Base-by-base conservation (phyloP, 2,329 filamentous ascomycete species). In the Ophiosphaerella narmari region DNA sequence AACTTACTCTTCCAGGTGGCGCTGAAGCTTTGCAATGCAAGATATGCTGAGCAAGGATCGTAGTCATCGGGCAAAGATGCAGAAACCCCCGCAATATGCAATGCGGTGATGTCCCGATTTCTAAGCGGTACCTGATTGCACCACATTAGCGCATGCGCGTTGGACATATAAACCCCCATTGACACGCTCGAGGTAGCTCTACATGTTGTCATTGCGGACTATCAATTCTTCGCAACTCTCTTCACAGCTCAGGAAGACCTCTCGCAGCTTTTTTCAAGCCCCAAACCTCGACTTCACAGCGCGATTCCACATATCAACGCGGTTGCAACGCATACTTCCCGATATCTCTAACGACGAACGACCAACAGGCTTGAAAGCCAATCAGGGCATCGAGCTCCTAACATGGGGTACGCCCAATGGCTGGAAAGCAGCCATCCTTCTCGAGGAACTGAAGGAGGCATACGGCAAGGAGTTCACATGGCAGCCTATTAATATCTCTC, bases 391-490 rank as follows among this genome's bases (percentile, higher is more conserved):
- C 52, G 85, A 88, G 74, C 79, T 87, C 52, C 74, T 88, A 29
- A 87, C 84, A 0, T 82, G 76, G 55, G 75, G 77, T 37, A 78
- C 75, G 6, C 75, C 75, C 29, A 78, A 77, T 62, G 75, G 74
- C 62, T 74, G 76, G 72, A 87, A 88, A 65, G 77, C 75, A 29
- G 81, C 78, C 49, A 82, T 88, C 55, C 62, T 87, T 16, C 79
- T 88, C 34, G 86, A 88, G 65, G 86, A 88, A 72, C 75, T 88
- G 42, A 85, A 84, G 60, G 84, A 80, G n/a, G 81, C 81, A 11
- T 88, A 88, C 54, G 83, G 82, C 44, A 68, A 57, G 49, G 75
- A 82, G 12, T 88, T 87, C 71, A 81, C 81, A 4, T 80, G 72
- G 60, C 84, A 87, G 60, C 62, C 66, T 48, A 78, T 88, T 68